Percentiles rank a stretch among this genome's conserved stretches.
phyloP scores from a whole-genome alignment of 2,329 filamentous ascomycete genomes.

The Pestalotiopsis fici region DNA sequence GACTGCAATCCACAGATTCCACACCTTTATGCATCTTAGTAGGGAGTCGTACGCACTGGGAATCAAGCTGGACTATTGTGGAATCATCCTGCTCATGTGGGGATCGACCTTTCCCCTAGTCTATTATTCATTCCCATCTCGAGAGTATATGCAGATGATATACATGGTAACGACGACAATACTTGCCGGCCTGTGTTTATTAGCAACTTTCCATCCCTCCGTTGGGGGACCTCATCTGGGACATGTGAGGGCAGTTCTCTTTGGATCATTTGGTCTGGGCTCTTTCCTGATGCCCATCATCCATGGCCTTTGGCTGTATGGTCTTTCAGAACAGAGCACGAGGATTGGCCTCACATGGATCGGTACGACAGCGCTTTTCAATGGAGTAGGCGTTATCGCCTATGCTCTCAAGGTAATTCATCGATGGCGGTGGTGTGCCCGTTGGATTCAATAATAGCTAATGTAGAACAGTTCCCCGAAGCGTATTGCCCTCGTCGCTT shows the following conservation, averaged over 20 bases:
- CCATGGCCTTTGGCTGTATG: slow-evolving; percentile 35
- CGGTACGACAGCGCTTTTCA: slow-evolving; percentile 34
- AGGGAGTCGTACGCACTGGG: slow-evolving; percentile 48
- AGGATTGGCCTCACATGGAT: slow-evolving; percentile 43
- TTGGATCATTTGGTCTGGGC: slow-evolving; percentile 38
- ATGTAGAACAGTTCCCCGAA: slow-evolving; percentile 39
- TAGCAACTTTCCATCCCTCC: slow-evolving; percentile 35
- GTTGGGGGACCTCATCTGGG: slow-evolving; percentile 38
- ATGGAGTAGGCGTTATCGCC: slow-evolving; percentile 36
- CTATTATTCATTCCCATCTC: slow-evolving; percentile 53
- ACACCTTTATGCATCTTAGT: slow-evolving; percentile 58
- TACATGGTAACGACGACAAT: slow-evolving; percentile 37
- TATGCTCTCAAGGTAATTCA: slow-evolving; percentile 34
- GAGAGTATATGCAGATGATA: slow-evolving; percentile 26
- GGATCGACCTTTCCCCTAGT: slow-evolving; percentile 59
- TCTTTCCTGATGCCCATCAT: slow-evolving; percentile 40
- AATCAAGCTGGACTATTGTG: slow-evolving; percentile 62
- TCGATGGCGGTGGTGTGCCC: background rate
- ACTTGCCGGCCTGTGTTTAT: slow-evolving; percentile 37
- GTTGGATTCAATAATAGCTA: background rate
- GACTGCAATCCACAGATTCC: slow-evolving; percentile 42
- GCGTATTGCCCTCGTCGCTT: slow-evolving; percentile 41
- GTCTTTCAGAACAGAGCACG: slow-evolving; percentile 31
- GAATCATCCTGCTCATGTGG: slow-evolving; percentile 64
- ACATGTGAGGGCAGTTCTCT: slow-evolving; percentile 39